These are phyloP conservation scores for Miscanthus lutarioriparius DNA, from an alignment of 176 grass and related monocot genomes.

Conservation along the genomic window DNA sequence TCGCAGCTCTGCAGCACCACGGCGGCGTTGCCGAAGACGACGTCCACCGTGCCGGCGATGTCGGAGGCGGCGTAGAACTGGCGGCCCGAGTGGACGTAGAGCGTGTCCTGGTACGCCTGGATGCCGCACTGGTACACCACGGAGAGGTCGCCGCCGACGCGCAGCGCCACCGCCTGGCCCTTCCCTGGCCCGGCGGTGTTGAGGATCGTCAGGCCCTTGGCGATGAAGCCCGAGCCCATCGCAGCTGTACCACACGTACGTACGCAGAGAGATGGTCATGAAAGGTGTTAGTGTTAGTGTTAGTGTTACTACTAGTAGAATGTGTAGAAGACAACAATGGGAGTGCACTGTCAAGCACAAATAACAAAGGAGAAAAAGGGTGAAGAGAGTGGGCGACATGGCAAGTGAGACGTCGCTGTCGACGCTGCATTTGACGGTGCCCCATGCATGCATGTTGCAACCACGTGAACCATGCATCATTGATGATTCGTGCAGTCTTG, in stretches of 20 bases:
- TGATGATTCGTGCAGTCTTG: neutral
- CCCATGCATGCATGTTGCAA: neutral
- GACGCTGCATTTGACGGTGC: conserved; percentile 11
- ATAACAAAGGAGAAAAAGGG: neutral
- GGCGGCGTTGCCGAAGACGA: conserved; percentile 79
- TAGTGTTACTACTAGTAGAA: neutral
- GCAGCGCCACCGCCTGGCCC: conserved; percentile 70
- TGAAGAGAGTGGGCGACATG: neutral
- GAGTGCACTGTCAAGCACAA: neutral
- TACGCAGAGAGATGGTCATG: too few species aligned
- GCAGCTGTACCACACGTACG: conserved; percentile 42
- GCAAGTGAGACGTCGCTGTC: conserved; percentile 17
- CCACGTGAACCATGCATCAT: neutral
- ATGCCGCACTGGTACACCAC: conserved; percentile 70
- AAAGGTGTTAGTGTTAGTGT: neutral
- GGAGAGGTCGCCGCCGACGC: conserved; percentile 58
- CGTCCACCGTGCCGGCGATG: conserved; percentile 74
- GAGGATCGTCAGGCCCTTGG: conserved; percentile 61
- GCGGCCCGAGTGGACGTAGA: conserved; percentile 67
- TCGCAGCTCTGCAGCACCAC: conserved; percentile 62
- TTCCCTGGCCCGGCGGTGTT: conserved; percentile 63
- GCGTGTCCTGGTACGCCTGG: conserved; percentile 76
- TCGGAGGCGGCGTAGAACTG: conserved; percentile 56
- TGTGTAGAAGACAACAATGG: neutral
- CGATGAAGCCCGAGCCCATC: conserved; percentile 73